Percentiles rank a stretch among this genome's conserved stretches.
Evolutionary conservation across 2,329 filamentous ascomycete genomes (phyloP).

Genomic region (Cordyceps fumosorosea): DNA sequence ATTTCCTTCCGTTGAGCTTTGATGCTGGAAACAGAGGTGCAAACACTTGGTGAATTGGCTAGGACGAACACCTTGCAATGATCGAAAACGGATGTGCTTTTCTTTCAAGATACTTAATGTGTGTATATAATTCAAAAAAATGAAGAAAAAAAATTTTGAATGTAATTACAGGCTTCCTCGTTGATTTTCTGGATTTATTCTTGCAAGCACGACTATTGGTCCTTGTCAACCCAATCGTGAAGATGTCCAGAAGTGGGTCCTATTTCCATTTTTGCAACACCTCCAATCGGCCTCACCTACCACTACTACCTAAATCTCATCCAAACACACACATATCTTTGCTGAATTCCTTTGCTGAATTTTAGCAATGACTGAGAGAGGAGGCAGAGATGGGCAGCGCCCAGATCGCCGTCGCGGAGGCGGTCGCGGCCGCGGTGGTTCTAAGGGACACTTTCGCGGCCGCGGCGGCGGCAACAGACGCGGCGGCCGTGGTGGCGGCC

Average conservation of each 20-base stretch:
- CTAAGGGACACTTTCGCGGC: not conserved
- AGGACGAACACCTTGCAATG: too few species aligned
- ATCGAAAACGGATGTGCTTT: too few species aligned
- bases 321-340: not conserved
- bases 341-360: not conserved
- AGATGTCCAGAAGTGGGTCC: not conserved
- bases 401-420: conserved; percentile 4
- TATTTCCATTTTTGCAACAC: conserved; percentile 11
- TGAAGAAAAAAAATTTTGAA: too few species aligned
- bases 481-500: conserved; percentile 1
- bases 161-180: too few species aligned
- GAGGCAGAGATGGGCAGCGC: conserved; percentile 6
- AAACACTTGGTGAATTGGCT: too few species aligned
- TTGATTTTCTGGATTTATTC: too few species aligned
- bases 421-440: not conserved
- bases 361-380: conserved; percentile 6
- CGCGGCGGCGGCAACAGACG: not conserved
- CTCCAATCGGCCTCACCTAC: not conserved
- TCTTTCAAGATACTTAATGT: too few species aligned
- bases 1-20: too few species aligned
- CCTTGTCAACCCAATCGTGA: not conserved
- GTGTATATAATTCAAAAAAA: too few species aligned
- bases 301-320: not conserved
- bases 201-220: too few species aligned
- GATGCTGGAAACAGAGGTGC: too few species aligned